Conservation (phyloP, 176 grass and related monocot species). For the Paspalum notatum region DNA sequence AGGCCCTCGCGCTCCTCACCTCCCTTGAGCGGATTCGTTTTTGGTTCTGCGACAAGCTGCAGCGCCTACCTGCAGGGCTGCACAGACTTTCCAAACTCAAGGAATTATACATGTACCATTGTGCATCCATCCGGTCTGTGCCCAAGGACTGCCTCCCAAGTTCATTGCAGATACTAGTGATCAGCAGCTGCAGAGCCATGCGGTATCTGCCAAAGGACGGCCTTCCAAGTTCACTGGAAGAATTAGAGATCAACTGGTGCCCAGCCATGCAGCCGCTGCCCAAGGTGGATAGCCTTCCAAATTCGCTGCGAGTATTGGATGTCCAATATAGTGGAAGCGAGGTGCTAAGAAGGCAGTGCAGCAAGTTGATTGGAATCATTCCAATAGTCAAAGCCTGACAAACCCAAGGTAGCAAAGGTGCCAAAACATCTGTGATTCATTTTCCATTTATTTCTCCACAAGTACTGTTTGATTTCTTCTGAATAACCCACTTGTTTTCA, state of each 20-base stretch:
- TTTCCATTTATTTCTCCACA: not conserved
- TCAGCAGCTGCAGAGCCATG: accelerated
- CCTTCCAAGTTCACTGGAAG: not conserved
- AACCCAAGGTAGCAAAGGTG: conserved; percentile 5
- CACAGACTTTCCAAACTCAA: not conserved
- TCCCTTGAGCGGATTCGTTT: not conserved
- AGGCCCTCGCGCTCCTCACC: not conserved
- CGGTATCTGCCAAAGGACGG: not conserved
- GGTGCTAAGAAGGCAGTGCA: conserved; percentile 25
- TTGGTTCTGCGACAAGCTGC: not conserved
- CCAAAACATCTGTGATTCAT: not conserved
- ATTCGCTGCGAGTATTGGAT: not conserved
- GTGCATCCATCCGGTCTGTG: not conserved
- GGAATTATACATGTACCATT: accelerated
- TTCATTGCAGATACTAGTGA: not conserved
- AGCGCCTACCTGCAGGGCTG: not conserved
- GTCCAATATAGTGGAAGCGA: accelerated
- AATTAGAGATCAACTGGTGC: too few relatives aligned
- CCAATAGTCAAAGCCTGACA: not conserved
- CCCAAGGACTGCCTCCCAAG: not conserved
- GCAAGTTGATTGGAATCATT: conserved; percentile 31
- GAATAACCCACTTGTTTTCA: not conserved
- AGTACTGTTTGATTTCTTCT: not conserved
- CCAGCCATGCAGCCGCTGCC: too few relatives aligned
- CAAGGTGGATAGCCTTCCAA: too few relatives aligned